Conservation (phyloP, 345 rosid species). For the Lepidium africanum region DNA sequence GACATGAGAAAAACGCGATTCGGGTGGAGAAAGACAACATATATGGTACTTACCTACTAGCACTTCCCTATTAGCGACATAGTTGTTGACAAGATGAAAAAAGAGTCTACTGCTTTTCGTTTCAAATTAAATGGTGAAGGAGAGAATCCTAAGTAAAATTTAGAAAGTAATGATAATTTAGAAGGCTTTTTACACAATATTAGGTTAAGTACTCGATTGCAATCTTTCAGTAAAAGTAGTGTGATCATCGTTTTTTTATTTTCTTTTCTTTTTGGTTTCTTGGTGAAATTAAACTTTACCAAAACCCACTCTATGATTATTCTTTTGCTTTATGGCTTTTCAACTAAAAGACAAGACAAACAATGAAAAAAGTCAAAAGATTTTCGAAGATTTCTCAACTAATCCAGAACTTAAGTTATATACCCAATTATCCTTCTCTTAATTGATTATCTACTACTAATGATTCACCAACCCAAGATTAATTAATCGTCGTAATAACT, state of each 20-base stretch:
- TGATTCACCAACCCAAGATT: conserved; percentile 16
- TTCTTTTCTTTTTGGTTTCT: neutral
- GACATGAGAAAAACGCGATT: no score
- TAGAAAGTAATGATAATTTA: conserved; percentile 7
- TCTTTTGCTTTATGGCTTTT: conserved; percentile 31
- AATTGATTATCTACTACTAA: conserved; percentile 7
- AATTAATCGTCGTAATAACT: neutral
- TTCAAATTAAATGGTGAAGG: neutral
- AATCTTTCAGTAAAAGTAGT: conserved; percentile 20
- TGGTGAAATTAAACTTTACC: conserved; percentile 18
- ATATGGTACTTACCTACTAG: no score
- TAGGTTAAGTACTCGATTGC: conserved; percentile 23
- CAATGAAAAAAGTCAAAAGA: conserved; percentile 27
- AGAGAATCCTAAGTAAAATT: conserved; percentile 20
- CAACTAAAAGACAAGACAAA: conserved; percentile 23
- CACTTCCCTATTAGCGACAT: no score
- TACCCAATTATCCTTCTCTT: neutral
- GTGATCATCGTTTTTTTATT: conserved; percentile 2
- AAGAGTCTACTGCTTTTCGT: no score
- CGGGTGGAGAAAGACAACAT: no score
- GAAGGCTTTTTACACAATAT: conserved; percentile 11
- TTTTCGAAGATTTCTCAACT: conserved; percentile 24
- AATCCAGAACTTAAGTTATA: conserved; percentile 14
- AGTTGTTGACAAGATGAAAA: no score
- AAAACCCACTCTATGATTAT: conserved; percentile 26